Conservation (phyloP, 73 alveolate species). For the Paramecium pentaurelia region DNA sequence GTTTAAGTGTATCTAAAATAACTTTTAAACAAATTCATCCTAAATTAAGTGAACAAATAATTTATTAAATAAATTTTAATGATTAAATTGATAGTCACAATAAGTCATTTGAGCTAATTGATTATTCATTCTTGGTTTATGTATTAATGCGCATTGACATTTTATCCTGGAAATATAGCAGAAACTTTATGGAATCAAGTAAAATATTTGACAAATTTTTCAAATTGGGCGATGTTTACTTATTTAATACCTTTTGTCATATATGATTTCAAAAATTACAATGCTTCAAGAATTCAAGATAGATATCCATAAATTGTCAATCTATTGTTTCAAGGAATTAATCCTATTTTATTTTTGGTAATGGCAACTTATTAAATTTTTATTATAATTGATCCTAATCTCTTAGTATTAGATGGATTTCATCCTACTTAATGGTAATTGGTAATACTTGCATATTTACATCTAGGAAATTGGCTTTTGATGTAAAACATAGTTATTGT, state of each 20-base stretch:
- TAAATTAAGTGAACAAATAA: background rate
- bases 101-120: background rate
- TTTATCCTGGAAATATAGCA: background rate
- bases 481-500: background rate
- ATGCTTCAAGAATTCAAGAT: background rate
- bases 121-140: background rate
- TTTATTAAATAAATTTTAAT: background rate
- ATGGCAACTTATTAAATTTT: background rate
- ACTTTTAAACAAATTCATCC: background rate
- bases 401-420: background rate
- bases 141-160: background rate
- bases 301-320: background rate
- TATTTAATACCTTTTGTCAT: background rate
- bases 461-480: background rate
- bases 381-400: background rate
- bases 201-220: background rate
- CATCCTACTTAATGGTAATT: background rate
- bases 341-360: background rate
- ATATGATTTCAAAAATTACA: background rate
- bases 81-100: background rate
- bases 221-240: background rate
- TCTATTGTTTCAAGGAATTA: background rate
- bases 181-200: background rate
- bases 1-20: background rate
- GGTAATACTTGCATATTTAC: background rate